Conservation (phyloP, 2,329 filamentous ascomycete species). For the Myriosclerotinia scirpicola region DNA sequence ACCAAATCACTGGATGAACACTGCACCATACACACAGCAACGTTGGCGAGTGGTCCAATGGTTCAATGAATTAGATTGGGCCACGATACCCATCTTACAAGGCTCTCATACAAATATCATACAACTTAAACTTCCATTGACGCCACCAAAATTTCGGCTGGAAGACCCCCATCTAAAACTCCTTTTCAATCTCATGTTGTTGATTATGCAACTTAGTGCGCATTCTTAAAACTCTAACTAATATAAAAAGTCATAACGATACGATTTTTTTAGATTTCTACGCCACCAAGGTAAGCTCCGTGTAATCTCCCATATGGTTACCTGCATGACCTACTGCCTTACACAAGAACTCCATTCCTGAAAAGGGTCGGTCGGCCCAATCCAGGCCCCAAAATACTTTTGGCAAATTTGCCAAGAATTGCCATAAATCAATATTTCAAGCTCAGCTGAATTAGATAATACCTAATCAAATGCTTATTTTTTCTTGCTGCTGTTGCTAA, state of each 20-base stretch:
- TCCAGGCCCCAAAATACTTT: background rate
- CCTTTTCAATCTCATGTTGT: background rate
- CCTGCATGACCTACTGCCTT: conserved; percentile 15
- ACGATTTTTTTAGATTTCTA: background rate
- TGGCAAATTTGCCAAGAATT: conserved; percentile 10
- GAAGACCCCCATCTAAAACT: background rate
- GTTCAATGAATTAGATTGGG: conserved; percentile 13
- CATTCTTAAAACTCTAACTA: background rate
- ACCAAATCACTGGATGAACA: conserved; percentile 6
- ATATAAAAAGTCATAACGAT: background rate
- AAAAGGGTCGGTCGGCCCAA: conserved; percentile 3
- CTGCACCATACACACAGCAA: conserved; percentile 8
- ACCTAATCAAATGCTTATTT: background rate
- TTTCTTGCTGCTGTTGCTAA: background rate
- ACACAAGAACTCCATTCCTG: background rate
- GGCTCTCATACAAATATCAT: conserved; percentile 5
- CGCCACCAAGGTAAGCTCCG: conserved; percentile 16
- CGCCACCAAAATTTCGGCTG: conserved; percentile 7
- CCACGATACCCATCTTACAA: conserved; percentile 12
- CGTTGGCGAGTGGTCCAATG: conserved; percentile 8
- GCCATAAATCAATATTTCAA: background rate
- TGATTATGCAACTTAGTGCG: background rate
- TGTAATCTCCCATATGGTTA: conserved; percentile 15
- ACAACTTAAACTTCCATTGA: background rate
- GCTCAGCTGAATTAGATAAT: background rate